These are phyloP conservation scores for Sphaerulina vaccinii DNA, from an alignment of 2,329 filamentous ascomycete species.

Conservation along the genomic window DNA sequence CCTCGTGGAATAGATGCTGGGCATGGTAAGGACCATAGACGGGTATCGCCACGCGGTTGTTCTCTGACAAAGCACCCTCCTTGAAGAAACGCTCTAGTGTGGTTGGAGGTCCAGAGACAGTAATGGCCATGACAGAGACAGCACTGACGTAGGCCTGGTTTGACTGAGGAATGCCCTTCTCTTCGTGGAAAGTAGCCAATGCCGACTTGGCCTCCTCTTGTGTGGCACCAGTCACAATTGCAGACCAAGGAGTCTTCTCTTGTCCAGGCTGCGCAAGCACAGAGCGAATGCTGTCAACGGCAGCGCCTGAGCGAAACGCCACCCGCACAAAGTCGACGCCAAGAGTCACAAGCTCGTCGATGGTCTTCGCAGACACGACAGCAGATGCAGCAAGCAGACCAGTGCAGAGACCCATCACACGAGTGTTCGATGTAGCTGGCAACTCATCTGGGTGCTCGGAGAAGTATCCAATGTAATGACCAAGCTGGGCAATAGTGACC, in stretches of 20 bases:
- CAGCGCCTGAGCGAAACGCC: constrained; percentile 62
- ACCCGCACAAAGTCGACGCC: constrained; percentile 64
- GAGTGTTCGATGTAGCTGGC: constrained; percentile 49
- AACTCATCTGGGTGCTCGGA: constrained; percentile 55
- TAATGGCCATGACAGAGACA: constrained; percentile 58
- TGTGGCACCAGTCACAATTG: constrained; percentile 59
- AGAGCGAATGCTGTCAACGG: constrained; percentile 44
- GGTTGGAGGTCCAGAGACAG: constrained; percentile 58
- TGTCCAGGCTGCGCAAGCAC: constrained; percentile 54
- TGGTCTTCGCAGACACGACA: constrained; percentile 61
- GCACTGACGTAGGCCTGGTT: constrained; percentile 59
- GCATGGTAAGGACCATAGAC: constrained; percentile 62
- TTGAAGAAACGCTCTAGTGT: constrained; percentile 54
- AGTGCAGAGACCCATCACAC: constrained; percentile 65
- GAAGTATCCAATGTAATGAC: constrained; percentile 66
- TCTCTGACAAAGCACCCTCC: constrained; percentile 49
- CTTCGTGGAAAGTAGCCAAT: constrained; percentile 58
- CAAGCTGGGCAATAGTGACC: constrained; percentile 63
- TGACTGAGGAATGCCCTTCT: constrained; percentile 52
- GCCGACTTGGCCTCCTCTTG: constrained; percentile 53
- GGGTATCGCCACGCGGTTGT: constrained; percentile 53
- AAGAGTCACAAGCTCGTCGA: constrained; percentile 61
- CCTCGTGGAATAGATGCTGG: constrained; percentile 52
- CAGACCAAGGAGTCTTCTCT: constrained; percentile 65
- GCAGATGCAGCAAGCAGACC: constrained; percentile 69